These are phyloP conservation scores for Hippophae gyantsensis DNA, from an alignment of 306 rosid genomes.

Conservation along the genomic window DNA sequence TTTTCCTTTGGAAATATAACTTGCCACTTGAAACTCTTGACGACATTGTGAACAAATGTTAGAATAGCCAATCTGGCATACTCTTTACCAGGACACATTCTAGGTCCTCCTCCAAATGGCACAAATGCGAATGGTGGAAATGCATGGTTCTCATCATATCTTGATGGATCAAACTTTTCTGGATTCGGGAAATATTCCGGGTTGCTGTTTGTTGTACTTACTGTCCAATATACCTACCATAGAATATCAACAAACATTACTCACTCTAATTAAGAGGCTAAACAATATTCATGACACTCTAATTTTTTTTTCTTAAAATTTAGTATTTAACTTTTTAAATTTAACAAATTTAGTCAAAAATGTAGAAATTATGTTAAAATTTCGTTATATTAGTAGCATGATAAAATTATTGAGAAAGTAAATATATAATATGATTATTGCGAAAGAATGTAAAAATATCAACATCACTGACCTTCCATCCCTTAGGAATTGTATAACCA, in stretches of 20 bases:
- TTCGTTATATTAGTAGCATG: not conserved
- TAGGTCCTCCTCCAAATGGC: slow-evolving; percentile 55
- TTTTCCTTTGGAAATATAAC: slow-evolving; percentile 27
- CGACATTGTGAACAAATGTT: slow-evolving; percentile 36
- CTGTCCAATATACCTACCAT: slow-evolving; percentile 33
- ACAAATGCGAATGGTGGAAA: slow-evolving; percentile 32
- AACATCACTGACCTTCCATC: slow-evolving; percentile 41
- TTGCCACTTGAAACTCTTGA: slow-evolving; percentile 42
- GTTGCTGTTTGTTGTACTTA: slow-evolving; percentile 32
- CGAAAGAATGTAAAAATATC: not conserved
- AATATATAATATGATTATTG: too few species aligned
- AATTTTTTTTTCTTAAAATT: not conserved
- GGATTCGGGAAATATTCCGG: slow-evolving; percentile 29
- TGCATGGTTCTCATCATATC: slow-evolving; percentile 39
- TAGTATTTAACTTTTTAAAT: too few species aligned
- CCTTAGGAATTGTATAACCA: slow-evolving; percentile 39
- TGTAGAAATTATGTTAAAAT: not conserved
- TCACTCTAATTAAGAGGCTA: not conserved
- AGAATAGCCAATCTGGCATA: slow-evolving; percentile 41
- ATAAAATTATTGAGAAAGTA: too few species aligned
- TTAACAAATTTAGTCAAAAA: too few species aligned
- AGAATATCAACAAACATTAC: not conserved
- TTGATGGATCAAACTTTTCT: slow-evolving; percentile 38
- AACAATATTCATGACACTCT: not conserved
- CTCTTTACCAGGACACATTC: slow-evolving; percentile 53